phyloP scores from a whole-genome alignment of 2,329 filamentous ascomycete species.

The Dothideomycetes sp. region DNA sequence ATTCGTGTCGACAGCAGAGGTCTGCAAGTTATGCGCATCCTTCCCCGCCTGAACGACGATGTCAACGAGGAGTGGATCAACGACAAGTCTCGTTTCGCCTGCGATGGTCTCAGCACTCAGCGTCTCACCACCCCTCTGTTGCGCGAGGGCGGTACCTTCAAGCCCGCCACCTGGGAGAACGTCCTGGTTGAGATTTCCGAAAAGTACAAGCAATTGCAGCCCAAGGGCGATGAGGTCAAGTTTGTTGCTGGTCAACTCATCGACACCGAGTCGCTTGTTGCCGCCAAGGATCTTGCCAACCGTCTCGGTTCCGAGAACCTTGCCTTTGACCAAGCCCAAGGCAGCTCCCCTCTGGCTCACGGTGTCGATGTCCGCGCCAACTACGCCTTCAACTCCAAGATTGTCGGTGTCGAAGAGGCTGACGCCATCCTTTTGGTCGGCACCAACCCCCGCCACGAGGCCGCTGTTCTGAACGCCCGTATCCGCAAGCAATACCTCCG shows the following conservation, averaged over 20 bases:
- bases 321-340: constrained; percentile 79
- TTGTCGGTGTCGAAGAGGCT: constrained; percentile 87
- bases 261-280: constrained; percentile 87
- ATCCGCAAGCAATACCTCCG: constrained; percentile 97
- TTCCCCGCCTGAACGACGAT: constrained; percentile 91
- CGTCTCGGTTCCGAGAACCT: constrained; percentile 94
- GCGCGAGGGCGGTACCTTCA: constrained; percentile 80
- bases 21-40: constrained; percentile 88
- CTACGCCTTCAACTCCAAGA: constrained; percentile 93
- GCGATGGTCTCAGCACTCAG: constrained; percentile 93
- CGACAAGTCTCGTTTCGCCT: constrained; percentile 94
- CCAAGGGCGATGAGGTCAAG: constrained; percentile 92
- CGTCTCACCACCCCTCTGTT: constrained; percentile 86
- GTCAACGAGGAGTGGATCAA: constrained; percentile 99
- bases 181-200: constrained; percentile 78
- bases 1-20: constrained; percentile 90
- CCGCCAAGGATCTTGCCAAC: constrained; percentile 95
- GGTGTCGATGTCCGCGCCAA: constrained; percentile 89
- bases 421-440: constrained; percentile 87
- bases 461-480: constrained; percentile 86
- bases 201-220: constrained; percentile 68
- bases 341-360: constrained; percentile 76
- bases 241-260: constrained; percentile 82
- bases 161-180: constrained; percentile 91
- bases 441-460: constrained; percentile 92